These are phyloP conservation scores for Cicer arietinum DNA, from an alignment of 306 rosid species.

Conservation along the genomic window DNA sequence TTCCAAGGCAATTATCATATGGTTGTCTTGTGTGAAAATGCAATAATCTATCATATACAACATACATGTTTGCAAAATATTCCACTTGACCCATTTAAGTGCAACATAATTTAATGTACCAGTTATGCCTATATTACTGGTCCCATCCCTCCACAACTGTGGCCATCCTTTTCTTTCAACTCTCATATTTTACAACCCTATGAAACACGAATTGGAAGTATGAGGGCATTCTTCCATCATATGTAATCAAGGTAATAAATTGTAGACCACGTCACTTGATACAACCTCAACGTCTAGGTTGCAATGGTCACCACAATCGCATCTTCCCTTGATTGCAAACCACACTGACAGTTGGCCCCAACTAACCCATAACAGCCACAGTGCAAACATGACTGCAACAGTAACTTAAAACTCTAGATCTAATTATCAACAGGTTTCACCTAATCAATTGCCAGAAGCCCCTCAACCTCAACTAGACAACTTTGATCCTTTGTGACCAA, in stretches of 20 bases:
- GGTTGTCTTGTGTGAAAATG: constrained; percentile 13
- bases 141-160: constrained; percentile 25
- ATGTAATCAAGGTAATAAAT: constrained; percentile 6
- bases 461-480: not conserved
- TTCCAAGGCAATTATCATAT: constrained; percentile 19
- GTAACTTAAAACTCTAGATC: constrained; percentile 18
- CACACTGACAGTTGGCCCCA: not conserved
- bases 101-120: not conserved
- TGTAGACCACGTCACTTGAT: not conserved
- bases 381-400: not conserved
- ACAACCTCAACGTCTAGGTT: not conserved
- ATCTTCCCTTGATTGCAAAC: not conserved
- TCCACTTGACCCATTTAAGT: constrained; percentile 10
- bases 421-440: constrained; percentile 13
- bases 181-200: constrained; percentile 5
- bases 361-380: constrained; percentile 15
- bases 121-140: constrained; percentile 16
- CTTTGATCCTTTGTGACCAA: not conserved
- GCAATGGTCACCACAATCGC: not conserved
- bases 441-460: constrained; percentile 1
- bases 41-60: constrained; percentile 17
- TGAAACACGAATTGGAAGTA: not conserved
- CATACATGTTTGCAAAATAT: not conserved
- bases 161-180: constrained; percentile 31
- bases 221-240: constrained; percentile 1